A percentile compares a stretch with the other conserved stretches of the same genome.
These are phyloP conservation scores for Teunomyces cretensis DNA, from an alignment of 805 yeast species.

Conservation along the genomic window DNA sequence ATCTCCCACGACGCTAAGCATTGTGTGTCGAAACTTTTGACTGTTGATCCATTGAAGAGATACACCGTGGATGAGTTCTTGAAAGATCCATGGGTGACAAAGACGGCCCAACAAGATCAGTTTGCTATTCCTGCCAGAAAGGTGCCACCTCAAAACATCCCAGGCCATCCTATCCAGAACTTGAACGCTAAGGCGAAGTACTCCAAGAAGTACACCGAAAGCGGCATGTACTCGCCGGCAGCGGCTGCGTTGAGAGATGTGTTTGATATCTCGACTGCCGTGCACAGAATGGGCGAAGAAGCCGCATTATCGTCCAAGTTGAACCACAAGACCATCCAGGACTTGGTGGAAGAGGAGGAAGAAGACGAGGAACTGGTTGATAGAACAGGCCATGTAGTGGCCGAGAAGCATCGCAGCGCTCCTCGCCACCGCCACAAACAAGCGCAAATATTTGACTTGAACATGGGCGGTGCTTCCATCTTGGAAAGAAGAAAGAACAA, in stretches of 20 bases:
- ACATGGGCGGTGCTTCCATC: slow-evolving; percentile 53
- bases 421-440: slow-evolving; percentile 10
- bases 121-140: slow-evolving; percentile 2
- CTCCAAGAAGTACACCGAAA: slow-evolving; percentile 24
- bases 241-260: slow-evolving; percentile 83
- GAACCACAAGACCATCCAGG: slow-evolving; percentile 18
- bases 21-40: slow-evolving; percentile 63
- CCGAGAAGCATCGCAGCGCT: slow-evolving; percentile 8
- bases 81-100: slow-evolving; percentile 71
- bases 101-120: neutral
- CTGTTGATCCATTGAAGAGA: slow-evolving; percentile 68
- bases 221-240: slow-evolving; percentile 60
- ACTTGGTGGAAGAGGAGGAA: slow-evolving; percentile 40
- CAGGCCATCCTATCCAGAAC: slow-evolving; percentile 29
- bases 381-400: slow-evolving; percentile 12
- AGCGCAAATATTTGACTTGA: slow-evolving; percentile 39
- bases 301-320: slow-evolving; percentile 32
- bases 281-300: slow-evolving; percentile 77
- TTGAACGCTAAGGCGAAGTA: slow-evolving; percentile 18
- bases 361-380: slow-evolving; percentile 21
- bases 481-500: slow-evolving; percentile 42
- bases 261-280: slow-evolving; percentile 82
- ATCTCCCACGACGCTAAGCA: slow-evolving; percentile 66
- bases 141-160: slow-evolving; percentile 1
- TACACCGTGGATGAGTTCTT: slow-evolving; percentile 72